Evolutionary conservation across 2,329 filamentous ascomycete genomes (phyloP).

Genomic region (Aspergillus fructus): DNA sequence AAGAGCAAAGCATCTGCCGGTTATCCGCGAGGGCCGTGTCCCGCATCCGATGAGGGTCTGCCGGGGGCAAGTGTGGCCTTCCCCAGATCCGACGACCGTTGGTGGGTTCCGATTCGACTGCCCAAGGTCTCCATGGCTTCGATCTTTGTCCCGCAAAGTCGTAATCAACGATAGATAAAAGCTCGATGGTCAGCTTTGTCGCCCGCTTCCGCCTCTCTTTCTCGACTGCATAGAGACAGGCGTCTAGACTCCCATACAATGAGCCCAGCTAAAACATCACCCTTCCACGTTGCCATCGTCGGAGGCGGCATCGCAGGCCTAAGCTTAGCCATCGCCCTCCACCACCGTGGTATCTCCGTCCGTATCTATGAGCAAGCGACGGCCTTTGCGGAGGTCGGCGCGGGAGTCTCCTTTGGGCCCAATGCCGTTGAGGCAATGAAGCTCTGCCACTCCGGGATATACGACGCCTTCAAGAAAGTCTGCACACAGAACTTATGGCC

Average conservation of each 20-base stretch:
- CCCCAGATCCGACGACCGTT: conserved; percentile 13
- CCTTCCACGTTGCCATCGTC: conserved; percentile 31
- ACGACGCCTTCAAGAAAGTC: conserved; percentile 33
- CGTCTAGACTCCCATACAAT: conserved; percentile 1
- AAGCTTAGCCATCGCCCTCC: conserved; percentile 36
- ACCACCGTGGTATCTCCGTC: conserved; percentile 31
- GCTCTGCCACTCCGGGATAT: conserved; percentile 25
- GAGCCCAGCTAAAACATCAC: conserved; percentile 14
- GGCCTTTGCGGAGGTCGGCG: conserved; percentile 39
- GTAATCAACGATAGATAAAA: conserved; percentile 2
- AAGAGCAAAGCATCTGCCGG: not conserved
- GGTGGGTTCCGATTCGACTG: conserved; percentile 14
- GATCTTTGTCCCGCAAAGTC: not conserved
- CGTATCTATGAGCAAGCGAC: conserved; percentile 39
- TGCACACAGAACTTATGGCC: conserved; percentile 36
- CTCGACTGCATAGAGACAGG: not conserved
- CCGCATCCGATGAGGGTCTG: conserved; percentile 10
- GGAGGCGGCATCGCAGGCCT: conserved; percentile 40
- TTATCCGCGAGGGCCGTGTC: not conserved
- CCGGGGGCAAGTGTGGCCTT: conserved; percentile 5
- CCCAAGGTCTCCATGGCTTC: not conserved
- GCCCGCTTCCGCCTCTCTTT: not conserved
- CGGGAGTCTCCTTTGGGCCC: conserved; percentile 39
- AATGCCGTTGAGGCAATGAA: conserved; percentile 33
- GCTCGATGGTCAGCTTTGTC: not conserved